Base-by-base conservation (phyloP, 1,139 yeast species). In the Candida sp. region DNA sequence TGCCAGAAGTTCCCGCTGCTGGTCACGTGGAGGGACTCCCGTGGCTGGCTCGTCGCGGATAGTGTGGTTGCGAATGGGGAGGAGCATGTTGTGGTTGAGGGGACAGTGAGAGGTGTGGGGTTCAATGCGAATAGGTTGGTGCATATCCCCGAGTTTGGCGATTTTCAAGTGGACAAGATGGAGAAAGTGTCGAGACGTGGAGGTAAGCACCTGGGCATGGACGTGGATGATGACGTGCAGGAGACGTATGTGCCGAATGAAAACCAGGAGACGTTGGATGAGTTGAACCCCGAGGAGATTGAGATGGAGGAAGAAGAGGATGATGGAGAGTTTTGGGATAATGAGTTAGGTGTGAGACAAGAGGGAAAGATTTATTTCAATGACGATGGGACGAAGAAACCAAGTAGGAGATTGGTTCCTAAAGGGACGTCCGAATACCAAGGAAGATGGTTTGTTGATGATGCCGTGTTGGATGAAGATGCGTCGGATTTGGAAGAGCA, bases 401-500 rank as follows among this genome's bases (percentile, higher is more conserved):
- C 51, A 69, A 71, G 63, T 51, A 73, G 69, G 52, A 65, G 61
- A 54, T 81, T 76, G 61, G 74, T 90, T 31, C 98, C 98, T 22
- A 83, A 83, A 63, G 98, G 98, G 25, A 87, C 96, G 45, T 92
- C 98, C 0, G 96, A 89, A 52, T 93, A 93, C 67, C 99, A 94
- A 72, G 90, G 97, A 6, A 84, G 90, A 65, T 94, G 99, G 99
- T 81, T 89, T 60, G 73, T 91, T 47, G 96, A 77, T 53, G 82
- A 77, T 56, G 77, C 17, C 17, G 17, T 75, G 31, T 68, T 80
- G 48, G 81, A 75, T 53, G 73, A 70, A 17, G 75, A 75, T 61
- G 82, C 81, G 33, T 84, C 81, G 46, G 82, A 86, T 30, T 81
- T 68, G 1, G 79, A 68, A 9, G 80, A 75, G 11, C 69, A 65